phyloP scores from a whole-genome alignment of 495 filamentous ascomycete species.

The Daldinia concentrica region DNA sequence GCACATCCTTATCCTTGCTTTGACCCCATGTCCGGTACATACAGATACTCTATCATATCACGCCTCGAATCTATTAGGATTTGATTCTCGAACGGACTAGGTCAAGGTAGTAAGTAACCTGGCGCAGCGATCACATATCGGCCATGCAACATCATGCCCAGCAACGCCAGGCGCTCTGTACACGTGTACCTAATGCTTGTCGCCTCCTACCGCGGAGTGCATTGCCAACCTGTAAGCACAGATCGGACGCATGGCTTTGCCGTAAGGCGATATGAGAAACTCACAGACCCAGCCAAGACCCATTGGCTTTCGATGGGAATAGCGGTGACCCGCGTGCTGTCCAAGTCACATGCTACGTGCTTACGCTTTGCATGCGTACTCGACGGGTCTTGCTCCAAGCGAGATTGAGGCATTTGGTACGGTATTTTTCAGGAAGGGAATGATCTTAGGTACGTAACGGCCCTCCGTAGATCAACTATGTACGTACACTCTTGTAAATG shows the following conservation, averaged over 20 bases:
- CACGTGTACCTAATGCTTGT: slow-evolving; percentile 37
- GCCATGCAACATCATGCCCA: slow-evolving; percentile 21
- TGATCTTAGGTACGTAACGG: background rate
- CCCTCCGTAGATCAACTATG: background rate
- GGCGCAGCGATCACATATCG: slow-evolving; percentile 12
- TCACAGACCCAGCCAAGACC: slow-evolving; percentile 13
- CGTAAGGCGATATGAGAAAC: slow-evolving; percentile 10
- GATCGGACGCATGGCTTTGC: slow-evolving; percentile 17
- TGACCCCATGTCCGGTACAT: slow-evolving; percentile 27
- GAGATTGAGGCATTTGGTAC: background rate
- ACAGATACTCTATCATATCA: slow-evolving; percentile 15
- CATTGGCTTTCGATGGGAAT: slow-evolving; percentile 28
- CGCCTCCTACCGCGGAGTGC: slow-evolving; percentile 2
- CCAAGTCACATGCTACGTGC: slow-evolving; percentile 38
- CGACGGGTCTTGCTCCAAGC: slow-evolving; percentile 2
- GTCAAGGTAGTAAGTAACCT: slow-evolving; percentile 6
- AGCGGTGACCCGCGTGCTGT: slow-evolving; percentile 40
- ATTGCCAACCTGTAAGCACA: slow-evolving; percentile 7
- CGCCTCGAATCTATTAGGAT: background rate
- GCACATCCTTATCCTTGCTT: slow-evolving; percentile 16
- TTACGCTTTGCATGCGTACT: background rate
- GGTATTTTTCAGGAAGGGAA: background rate
- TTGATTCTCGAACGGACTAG: slow-evolving; percentile 16
- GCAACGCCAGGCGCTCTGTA: slow-evolving; percentile 18
- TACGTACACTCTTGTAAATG: background rate